phyloP scores from a whole-genome alignment of 495 filamentous ascomycete genomes.

The Neurospora sp. region DNA sequence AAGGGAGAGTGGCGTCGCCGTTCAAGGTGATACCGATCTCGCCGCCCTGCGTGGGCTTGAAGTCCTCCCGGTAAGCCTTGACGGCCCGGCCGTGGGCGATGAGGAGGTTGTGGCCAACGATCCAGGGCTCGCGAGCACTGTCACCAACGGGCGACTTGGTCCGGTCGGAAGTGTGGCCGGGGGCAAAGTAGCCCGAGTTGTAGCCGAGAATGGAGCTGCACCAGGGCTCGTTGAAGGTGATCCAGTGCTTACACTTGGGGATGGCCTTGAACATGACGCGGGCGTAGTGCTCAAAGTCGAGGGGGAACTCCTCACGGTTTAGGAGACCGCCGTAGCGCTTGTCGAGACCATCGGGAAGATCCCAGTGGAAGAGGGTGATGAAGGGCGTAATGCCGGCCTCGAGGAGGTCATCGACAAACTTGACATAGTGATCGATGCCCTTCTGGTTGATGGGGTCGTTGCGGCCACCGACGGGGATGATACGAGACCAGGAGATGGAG shows the following conservation, averaged over 20 bases:
- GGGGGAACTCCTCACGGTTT: constrained; percentile 47
- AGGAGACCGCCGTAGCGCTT: constrained; percentile 52
- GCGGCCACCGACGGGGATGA: constrained; percentile 57
- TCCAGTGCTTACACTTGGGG: constrained; percentile 53
- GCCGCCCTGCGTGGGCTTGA: constrained; percentile 48
- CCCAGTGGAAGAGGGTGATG: constrained; percentile 58
- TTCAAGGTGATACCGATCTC: constrained; percentile 56
- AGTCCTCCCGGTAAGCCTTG: constrained; percentile 58
- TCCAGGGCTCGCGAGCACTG: constrained; percentile 48
- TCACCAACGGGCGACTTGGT: constrained; percentile 44
- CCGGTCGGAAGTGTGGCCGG: constrained; percentile 49
- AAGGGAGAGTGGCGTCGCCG: constrained; percentile 49
- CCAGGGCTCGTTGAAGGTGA: constrained; percentile 59
- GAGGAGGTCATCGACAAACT: constrained; percentile 50
- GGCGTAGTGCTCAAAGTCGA: constrained; percentile 52
- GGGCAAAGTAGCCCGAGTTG: constrained; percentile 49
- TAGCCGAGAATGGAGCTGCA: constrained; percentile 52
- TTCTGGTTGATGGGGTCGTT: constrained; percentile 52
- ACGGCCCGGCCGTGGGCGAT: constrained; percentile 51
- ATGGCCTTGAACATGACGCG: constrained; percentile 47
- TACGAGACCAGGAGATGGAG: constrained; percentile 64
- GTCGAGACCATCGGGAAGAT: constrained; percentile 49
- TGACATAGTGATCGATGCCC: constrained; percentile 49
- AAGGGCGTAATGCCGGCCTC: constrained; percentile 49
- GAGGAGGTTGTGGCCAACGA: constrained; percentile 51